These are phyloP conservation scores for Neophaeococcomyces mojaviensis DNA, from an alignment of 2,329 filamentous ascomycete genomes.

Conservation along the genomic window DNA sequence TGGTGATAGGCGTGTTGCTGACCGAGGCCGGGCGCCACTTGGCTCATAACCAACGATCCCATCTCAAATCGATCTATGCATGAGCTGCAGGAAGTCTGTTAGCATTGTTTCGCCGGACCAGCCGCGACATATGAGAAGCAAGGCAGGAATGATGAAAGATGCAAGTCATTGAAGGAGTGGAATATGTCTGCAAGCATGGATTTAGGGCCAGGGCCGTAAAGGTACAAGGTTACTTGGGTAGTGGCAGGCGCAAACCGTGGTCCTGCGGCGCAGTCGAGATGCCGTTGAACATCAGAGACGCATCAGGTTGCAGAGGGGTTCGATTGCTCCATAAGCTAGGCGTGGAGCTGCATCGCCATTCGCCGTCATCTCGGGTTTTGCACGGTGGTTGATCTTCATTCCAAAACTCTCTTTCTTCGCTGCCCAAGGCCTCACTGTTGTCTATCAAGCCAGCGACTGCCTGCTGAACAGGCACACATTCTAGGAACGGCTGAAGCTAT, in stretches of 20 bases:
- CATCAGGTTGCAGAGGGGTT: conserved; percentile 3
- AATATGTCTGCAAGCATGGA: neutral
- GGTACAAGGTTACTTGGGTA: conserved; percentile 4
- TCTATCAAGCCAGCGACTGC: no score
- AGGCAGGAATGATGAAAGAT: conserved; percentile 1
- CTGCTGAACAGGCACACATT: no score
- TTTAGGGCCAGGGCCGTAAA: conserved; percentile 4
- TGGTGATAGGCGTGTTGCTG: conserved; percentile 52
- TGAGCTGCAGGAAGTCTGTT: conserved; percentile 14
- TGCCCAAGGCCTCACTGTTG: no score
- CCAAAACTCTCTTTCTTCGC: no score
- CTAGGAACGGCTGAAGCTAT: no score
- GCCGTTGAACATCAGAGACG: neutral
- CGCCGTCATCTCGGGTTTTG: no score
- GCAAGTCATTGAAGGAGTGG: neutral
- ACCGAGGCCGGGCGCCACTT: conserved; percentile 65
- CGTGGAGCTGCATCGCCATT: no score
- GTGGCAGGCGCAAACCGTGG: conserved; percentile 6
- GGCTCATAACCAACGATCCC: conserved; percentile 56
- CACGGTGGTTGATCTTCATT: no score
- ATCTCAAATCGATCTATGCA: conserved; percentile 40
- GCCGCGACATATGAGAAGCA: conserved; percentile 1
- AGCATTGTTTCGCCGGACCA: conserved; percentile 9
- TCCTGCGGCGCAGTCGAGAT: conserved; percentile 5
- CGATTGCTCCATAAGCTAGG: neutral